Base-by-base conservation (phyloP, 257 asterid species). In the Nicotiana tomentosiformis region DNA sequence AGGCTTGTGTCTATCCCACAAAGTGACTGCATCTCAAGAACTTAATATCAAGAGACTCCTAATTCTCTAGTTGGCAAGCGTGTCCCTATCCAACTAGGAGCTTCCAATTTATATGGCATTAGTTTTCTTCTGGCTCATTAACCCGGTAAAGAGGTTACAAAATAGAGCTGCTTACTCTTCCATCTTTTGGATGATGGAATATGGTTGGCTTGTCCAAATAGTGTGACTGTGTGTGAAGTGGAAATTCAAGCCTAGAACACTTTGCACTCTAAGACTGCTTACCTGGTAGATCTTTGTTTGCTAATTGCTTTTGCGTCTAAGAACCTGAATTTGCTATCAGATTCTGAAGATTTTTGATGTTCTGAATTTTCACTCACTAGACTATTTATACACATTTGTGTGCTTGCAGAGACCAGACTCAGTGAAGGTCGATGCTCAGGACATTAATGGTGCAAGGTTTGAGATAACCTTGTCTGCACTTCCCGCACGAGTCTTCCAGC, bases 401-500 rank as follows among this genome's bases (percentile, higher is more conserved):
- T 37, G 51, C 26, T 51, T 89, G 82, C 90, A 96, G 98, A 96
- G 99, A 87, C 99, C 98, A 55, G 97, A 93, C 70, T 86, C 98
- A 17, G 85, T 96, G 64, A 91, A 82, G 85, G 92, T 93, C 60
- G 95, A 93, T 46, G 99, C 99, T 23, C 96, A 90, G 84, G 98
- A 96, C 84, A 84, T 94, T 39, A 84, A 83, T 29, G 99, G 99
- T 39, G 87, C 90, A 66, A 89, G 82, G 82, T 96, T 93, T 90
- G 90, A 86, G 74, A 82, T 93, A 66, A 88, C 89, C 86, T 91
- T 96, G 91, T 81, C 90, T 0, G 96, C 86, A n/a, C 93, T 94
- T 86, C 89, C 95, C 66, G 98, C 97, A 14, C 89, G 99, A 83
- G 91, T 96, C 46, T 94, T 96, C 81, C 99, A 94, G 91, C 99